Base-by-base conservation (phyloP, 352 stramenopile species). In the Globisporangium splendens region DNA sequence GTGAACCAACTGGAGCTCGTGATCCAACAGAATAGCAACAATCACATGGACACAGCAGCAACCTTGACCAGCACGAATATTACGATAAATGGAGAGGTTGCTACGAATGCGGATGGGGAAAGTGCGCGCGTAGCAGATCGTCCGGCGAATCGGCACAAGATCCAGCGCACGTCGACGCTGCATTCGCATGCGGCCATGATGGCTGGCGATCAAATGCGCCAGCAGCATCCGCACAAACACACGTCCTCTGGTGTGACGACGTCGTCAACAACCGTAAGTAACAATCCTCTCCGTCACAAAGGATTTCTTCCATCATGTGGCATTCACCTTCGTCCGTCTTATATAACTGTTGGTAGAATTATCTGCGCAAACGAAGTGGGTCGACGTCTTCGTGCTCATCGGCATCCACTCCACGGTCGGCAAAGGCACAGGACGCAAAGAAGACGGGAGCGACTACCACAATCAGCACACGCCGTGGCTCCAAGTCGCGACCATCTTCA, bases 1-100 rank as follows among this genome's bases (percentile, higher is more conserved):
- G 80, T 93, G 15, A 85, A 89, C 49, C 77, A 93, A 54, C 59
- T 93, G 43, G 79, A 89, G 58, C 73, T 90, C 15, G 74, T 77
- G 18, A 70, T 85, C 41, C 75, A 77, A 43, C 28, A 35, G 28
- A 35, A 35, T 8, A 71, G 68, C 50, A 66, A 68, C n/a, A 59
- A 75, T 39, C 15, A 62, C 2, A 15, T 42, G 56, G 44, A 56
- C 50, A 64, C 8, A 63, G 73, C 18, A 22, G 73, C 18, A 22
- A 63, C 2, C 63, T 64, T 22, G 41, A 56, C 22, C 50, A 62
- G 22, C 44, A 59, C 12, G 50, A 67, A 42, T 7, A 56, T 17
- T 54, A 65, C 17, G 18, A 68, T 28, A 12, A 4, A 44, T 31
- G 11, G 33, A 57, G 17, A 13, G 38, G 3, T 51, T 42, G 38